These are phyloP conservation scores for Pseudofabraea citricarpa DNA, from an alignment of 2,329 filamentous ascomycete genomes.

Conservation along the genomic window DNA sequence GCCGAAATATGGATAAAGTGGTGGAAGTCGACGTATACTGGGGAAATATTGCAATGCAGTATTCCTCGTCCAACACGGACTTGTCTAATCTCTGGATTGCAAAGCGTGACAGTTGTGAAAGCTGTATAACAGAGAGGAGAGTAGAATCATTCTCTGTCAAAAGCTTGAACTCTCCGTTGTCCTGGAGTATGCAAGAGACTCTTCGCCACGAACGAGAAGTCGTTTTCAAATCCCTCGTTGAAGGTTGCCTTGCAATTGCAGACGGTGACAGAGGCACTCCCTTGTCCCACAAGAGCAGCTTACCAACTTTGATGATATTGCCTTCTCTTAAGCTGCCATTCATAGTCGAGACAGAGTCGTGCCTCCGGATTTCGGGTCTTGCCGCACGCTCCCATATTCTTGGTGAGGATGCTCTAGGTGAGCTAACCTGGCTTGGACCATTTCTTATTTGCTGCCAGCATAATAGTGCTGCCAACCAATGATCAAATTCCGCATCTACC, in stretches of 20 bases:
- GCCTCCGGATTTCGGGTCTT: constrained; percentile 29
- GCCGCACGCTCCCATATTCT: constrained; percentile 1
- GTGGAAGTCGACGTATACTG: constrained; percentile 77
- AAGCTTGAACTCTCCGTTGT: constrained; percentile 91
- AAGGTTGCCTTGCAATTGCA: constrained; percentile 46
- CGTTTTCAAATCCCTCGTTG: constrained; percentile 50
- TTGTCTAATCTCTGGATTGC: constrained; percentile 86
- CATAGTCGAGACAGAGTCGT: constrained; percentile 38
- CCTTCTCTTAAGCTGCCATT: constrained; percentile 67
- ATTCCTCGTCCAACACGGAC: constrained; percentile 87
- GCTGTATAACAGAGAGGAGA: constrained; percentile 75
- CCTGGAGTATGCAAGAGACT: constrained; percentile 89
- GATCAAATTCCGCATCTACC: constrained; percentile 62
- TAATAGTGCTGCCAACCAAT: constrained; percentile 75
- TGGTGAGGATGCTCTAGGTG: constrained; percentile 10
- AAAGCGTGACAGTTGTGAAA: constrained; percentile 83
- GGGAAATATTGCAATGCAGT: constrained; percentile 92
- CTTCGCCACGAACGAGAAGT: constrained; percentile 68
- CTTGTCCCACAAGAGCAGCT: constrained; percentile 88
- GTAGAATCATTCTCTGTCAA: constrained; percentile 80
- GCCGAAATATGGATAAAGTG: constrained; percentile 72
- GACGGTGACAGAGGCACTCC: constrained; percentile 48
- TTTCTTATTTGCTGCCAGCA: constrained; percentile 75
- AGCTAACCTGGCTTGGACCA: constrained; percentile 19
- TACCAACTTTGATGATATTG: constrained; percentile 92